phyloP scores from a whole-genome alignment of 805 yeast species.

The Huiozyma sinensis region DNA sequence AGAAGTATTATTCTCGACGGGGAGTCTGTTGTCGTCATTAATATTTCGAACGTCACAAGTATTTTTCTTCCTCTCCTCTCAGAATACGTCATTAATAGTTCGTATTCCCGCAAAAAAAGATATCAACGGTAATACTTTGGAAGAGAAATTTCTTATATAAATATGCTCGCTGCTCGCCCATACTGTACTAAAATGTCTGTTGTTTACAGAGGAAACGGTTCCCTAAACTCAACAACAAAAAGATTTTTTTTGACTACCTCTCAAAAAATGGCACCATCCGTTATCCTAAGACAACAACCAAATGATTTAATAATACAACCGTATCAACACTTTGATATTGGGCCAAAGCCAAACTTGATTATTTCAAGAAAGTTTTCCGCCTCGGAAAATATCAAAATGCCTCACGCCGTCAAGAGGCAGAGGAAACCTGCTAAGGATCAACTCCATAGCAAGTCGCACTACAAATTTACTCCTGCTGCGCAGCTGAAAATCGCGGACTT shows the following conservation, averaged over 20 bases:
- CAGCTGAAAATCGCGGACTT: slow-evolving; percentile 41
- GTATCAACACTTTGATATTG: no score
- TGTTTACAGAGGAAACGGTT: not conserved
- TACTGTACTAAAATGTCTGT: no score
- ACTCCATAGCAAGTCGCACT: not conserved
- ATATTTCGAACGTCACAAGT: no score
- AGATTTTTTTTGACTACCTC: no score
- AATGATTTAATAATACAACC: not conserved
- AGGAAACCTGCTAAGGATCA: not conserved
- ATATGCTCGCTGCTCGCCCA: not conserved
- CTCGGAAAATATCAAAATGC: not conserved
- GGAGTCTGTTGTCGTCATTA: no score
- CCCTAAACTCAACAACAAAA: not conserved
- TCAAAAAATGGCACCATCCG: slow-evolving; percentile 1
- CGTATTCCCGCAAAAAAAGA: not conserved
- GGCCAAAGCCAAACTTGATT: not conserved
- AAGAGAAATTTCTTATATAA: not conserved
- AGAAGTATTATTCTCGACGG: no score
- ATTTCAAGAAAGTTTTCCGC: not conserved
- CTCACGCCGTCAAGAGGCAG: slow-evolving; percentile 1
- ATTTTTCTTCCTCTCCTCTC: not conserved
- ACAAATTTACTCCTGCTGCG: slow-evolving; percentile 23
- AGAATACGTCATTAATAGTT: not conserved
- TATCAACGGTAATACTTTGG: not conserved
- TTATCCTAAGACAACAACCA: not conserved